These are phyloP conservation scores for Nitzschia putrida DNA, from an alignment of 108 stramenopile species.

Conservation along the genomic window DNA sequence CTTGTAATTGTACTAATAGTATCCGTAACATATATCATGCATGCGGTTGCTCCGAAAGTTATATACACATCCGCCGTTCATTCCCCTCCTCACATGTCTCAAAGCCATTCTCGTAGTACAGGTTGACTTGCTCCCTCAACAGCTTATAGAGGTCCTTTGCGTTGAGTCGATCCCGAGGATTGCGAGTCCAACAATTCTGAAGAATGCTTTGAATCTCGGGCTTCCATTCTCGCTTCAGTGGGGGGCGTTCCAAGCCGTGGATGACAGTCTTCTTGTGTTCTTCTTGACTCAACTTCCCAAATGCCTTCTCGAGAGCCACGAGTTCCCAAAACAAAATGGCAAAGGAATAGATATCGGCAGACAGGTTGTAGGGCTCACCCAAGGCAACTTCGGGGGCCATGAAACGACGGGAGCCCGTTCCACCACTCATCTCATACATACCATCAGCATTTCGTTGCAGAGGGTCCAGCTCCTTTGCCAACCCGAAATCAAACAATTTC, in stretches of 20 bases:
- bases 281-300: slow-evolving; percentile 44
- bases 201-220: slow-evolving; percentile 25
- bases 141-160: slow-evolving; percentile 35
- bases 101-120: slow-evolving; percentile 40
- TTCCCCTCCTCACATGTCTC: slow-evolving; percentile 28
- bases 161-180: slow-evolving; percentile 33
- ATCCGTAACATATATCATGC: too few relatives aligned
- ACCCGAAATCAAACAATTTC: slow-evolving; percentile 67
- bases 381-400: slow-evolving; percentile 64
- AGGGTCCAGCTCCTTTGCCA: slow-evolving; percentile 58
- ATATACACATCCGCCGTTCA: slow-evolving; percentile 39
- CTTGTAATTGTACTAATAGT: too few relatives aligned
- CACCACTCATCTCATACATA: slow-evolving; percentile 53
- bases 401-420: slow-evolving; percentile 51
- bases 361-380: slow-evolving; percentile 50
- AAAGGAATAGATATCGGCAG: slow-evolving; percentile 73
- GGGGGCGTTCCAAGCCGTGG: slow-evolving; percentile 37
- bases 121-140: slow-evolving; percentile 38
- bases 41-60: not conserved
- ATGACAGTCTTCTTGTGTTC: slow-evolving; percentile 47
- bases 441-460: slow-evolving; percentile 43
- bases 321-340: slow-evolving; percentile 77
- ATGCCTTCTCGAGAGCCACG: slow-evolving; percentile 62
- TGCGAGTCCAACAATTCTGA: slow-evolving; percentile 40
- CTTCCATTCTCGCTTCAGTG: slow-evolving; percentile 35